Percentiles rank a stretch among this genome's conserved stretches.
phyloP scores from a whole-genome alignment of 2,329 filamentous ascomycete species.

The Bipolaris oryzae region DNA sequence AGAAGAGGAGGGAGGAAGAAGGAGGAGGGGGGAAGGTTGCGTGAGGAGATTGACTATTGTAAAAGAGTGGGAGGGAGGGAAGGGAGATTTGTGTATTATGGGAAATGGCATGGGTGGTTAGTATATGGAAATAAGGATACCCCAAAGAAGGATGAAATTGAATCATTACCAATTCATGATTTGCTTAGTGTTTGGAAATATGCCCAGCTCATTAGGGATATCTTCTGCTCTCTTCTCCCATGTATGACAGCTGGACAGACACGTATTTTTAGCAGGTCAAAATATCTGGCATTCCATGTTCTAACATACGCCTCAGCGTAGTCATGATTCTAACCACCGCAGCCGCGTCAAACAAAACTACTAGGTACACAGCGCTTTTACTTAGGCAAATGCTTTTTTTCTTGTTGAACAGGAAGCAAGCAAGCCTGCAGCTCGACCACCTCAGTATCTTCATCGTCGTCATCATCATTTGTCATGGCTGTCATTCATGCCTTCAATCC shows the following conservation, averaged over 20 bases:
- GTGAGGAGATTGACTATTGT: not conserved
- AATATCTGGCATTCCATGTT: not conserved
- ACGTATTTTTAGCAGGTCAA: no score
- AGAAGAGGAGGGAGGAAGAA: conserved; percentile 23
- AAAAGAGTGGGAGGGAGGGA: no score
- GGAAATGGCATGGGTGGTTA: no score
- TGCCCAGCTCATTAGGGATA: not conserved
- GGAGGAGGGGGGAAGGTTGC: conserved; percentile 25
- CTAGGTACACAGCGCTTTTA: not conserved
- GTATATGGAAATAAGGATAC: no score
- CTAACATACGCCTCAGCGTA: not conserved
- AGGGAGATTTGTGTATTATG: no score
- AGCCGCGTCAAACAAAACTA: not conserved
- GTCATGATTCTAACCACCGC: not conserved
- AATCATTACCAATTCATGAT: no score
- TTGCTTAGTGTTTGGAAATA: no score
- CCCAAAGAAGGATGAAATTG: no score
- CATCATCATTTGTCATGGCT: conserved; percentile 1
- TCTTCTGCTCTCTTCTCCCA: no score
- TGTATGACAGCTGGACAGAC: no score
- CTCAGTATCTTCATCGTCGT: not conserved
- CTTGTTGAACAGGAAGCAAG: not conserved
- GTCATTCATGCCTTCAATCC: not conserved
- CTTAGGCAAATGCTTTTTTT: not conserved
- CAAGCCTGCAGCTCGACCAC: not conserved